These are phyloP conservation scores for Zygosaccharomyces pseudobailii DNA, from an alignment of 1,139 yeast genomes.

Conservation along the genomic window DNA sequence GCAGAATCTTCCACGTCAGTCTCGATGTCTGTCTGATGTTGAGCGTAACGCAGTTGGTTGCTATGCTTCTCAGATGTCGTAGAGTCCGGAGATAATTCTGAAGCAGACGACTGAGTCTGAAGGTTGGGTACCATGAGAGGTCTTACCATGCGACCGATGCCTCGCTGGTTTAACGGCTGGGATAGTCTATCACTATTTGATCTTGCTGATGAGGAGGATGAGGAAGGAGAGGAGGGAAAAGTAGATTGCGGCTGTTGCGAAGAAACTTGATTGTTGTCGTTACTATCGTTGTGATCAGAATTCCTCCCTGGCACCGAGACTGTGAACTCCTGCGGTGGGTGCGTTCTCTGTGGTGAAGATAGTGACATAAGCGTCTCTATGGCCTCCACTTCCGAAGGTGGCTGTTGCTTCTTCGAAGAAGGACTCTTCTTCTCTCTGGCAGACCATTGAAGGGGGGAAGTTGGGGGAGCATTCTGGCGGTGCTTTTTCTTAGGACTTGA, in stretches of 20 bases:
- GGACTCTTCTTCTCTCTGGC: not conserved
- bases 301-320: conserved; percentile 10
- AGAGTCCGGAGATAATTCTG: conserved; percentile 9
- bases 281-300: not conserved
- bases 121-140: conserved; percentile 9
- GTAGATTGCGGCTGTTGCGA: not conserved
- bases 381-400: conserved; percentile 42
- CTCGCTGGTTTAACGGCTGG: not conserved
- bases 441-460: conserved; percentile 18
- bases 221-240: conserved; percentile 8
- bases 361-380: conserved; percentile 44
- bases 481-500: conserved; percentile 32
- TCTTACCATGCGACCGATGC: conserved; percentile 1
- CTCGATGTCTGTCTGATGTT: conserved; percentile 22
- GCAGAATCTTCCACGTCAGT: conserved; percentile 18
- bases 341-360: conserved; percentile 39
- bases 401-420: conserved; percentile 11
- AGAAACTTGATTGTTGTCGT: not conserved
- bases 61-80: not conserved
- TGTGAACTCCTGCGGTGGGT: conserved; percentile 12
- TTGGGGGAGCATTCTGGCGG: conserved; percentile 12
- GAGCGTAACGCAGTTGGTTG: conserved; percentile 10
- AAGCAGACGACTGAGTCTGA: conserved; percentile 12
- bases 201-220: conserved; percentile 5
- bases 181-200: not conserved